Evolutionary conservation across 164 flowering plant genomes (phyloP).

Genomic region (Malania oleifera): DNA sequence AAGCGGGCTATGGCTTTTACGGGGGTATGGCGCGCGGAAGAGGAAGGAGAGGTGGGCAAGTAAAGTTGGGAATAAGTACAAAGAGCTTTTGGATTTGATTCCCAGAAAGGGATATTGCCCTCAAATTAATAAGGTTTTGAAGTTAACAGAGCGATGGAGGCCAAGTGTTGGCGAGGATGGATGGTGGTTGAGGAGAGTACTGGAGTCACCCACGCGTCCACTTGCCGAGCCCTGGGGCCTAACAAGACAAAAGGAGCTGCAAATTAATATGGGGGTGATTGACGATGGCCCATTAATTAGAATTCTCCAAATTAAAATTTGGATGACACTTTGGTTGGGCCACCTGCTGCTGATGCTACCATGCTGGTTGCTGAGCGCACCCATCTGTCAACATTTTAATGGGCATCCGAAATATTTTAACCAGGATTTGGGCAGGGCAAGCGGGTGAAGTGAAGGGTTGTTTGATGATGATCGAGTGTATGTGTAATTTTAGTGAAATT

Average conservation of each 20-base stretch:
- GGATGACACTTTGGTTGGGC: neutral
- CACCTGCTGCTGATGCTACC: neutral
- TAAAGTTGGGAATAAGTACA: conserved; percentile 13
- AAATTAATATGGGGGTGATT: too few relatives aligned
- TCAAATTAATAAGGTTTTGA: too few relatives aligned
- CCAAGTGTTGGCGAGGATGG: too few relatives aligned
- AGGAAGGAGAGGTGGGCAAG: conserved; percentile 4
- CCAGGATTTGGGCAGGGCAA: too few relatives aligned
- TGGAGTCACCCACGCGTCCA: neutral
- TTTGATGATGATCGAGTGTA: too few relatives aligned
- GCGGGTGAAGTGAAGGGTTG: too few relatives aligned
- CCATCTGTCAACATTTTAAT: too few relatives aligned
- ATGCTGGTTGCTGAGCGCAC: too few relatives aligned
- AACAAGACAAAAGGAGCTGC: neutral
- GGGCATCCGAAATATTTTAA: too few relatives aligned
- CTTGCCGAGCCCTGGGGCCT: neutral
- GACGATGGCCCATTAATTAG: neutral
- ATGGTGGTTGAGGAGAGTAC: neutral
- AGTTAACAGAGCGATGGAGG: too few relatives aligned
- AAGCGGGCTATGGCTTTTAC: neutral
- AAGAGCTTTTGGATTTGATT: conserved; percentile 10
- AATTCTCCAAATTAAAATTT: too few relatives aligned
- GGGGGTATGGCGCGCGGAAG: neutral
- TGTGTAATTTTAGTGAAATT: too few relatives aligned
- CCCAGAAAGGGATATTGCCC: conserved; percentile 7